Base-by-base conservation (phyloP, 805 yeast genomes). In the Saturnispora hagleri region DNA sequence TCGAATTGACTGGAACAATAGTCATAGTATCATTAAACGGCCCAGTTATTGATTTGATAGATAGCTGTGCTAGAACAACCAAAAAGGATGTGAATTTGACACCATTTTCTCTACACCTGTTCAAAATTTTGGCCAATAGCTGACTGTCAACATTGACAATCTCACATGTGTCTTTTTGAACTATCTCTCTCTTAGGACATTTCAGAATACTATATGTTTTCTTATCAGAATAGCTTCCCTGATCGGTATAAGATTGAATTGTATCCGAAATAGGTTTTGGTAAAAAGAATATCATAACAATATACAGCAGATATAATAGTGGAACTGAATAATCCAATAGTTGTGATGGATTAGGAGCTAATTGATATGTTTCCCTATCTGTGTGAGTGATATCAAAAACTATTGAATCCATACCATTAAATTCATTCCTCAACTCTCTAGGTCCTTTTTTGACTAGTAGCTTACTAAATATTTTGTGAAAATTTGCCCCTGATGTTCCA, bases 401-500 rank as follows among this genome's bases (percentile, higher is more conserved):
- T 20, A 28, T 13, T 2, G 48, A 26, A 18, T 42, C 41, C 17
- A 46, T 17, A 15, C 44, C 50, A 5, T 27, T 31, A 13, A 17
- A 41, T 8, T 42, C 15, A 5, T 42, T 12, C 17, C n/a, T 38
- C 18, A 47, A 9, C 0, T 49, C 18, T 8, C 38, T 13, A 13
- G 43, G 9, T 5, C 27, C 33, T 3, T 18, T 28, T 24, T 41
- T 34, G 8, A 22, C n/a, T 20, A 15, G 15, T 17, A 49, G 31
- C 28, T 31, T 48, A 8, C 40, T 12, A 5, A 69, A 57, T 18
- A 66, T 64, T n/a, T 56, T 53, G 38, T 67, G 71, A 54, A 69
- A 69, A 28, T 56, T 55, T 18, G 53, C 50, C 6, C 66, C 70
- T 8, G 69, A 57, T 9, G 57, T 59, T 10, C 73, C 74, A 56